Evolutionary conservation across 768 basidiomycete genomes (phyloP), one percentile per base, ranked within the genome.

Genomic region (Crucibulum laeve): DNA sequence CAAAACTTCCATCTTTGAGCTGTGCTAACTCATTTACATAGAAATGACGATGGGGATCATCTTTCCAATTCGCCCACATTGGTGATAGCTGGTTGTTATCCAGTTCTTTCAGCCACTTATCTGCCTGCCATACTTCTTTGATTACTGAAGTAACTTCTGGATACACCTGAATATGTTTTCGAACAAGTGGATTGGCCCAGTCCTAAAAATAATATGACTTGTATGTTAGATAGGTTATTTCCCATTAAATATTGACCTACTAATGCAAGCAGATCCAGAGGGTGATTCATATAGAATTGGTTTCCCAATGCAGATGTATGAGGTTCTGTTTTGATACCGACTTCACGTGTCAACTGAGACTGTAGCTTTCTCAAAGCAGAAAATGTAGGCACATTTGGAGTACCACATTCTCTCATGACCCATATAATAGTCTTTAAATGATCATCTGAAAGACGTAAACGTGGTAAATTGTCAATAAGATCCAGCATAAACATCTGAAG

Each of bases 351-450:
- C 11, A 49, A 26, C 24, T 22, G 3, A 14, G 3, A n/a, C 25
- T 49, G 48, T 15, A 28, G 13, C 24, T 49, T 49, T n/a, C 40
- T 32, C 15, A 49, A 38, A 7, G 30, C 38, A 13, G 36, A 26
- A 30, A 49, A 49, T 5, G 57, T 45, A 3, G 64, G 66, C 0
- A 68, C 61, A 48, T 63, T 48, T 7, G 50, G 53, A 34, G 57
- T 56, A 4, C 58, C 54, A 30, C 53, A 58, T 39, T 65, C 54
- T 3, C 47, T 45, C 62, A 67, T 62, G 2, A 55, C 54, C 63
- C 62, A 66, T 0, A 67, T 43, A 32, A 67, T 55, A 10, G 50
- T 34, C 34, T 60, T 56, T 6, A 68, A 22, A 5, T 63, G 64
- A 35, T 60, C 57, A 38, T 59, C 56, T 2, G 66, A 65, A 1